Conservation (phyloP, 2,329 filamentous ascomycete species). For the Hysterium pulicare region DNA sequence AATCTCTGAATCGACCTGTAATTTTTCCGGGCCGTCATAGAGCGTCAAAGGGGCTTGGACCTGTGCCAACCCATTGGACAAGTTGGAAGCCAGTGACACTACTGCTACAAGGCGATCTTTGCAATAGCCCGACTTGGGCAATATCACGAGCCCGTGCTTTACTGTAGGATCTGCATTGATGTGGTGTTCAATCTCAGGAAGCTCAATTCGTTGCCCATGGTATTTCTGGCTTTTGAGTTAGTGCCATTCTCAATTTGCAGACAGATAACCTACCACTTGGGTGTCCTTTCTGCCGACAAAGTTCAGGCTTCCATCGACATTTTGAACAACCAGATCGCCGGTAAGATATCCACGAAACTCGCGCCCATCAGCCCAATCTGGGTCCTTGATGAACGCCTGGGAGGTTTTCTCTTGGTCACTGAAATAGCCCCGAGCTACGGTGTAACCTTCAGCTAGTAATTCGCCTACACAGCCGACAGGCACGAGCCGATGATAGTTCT, state of each 20-base stretch:
- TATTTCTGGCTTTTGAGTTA: constrained; percentile 25
- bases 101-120: constrained; percentile 34
- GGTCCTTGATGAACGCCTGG: constrained; percentile 33
- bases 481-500: constrained; percentile 16
- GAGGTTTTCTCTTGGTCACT: constrained; percentile 35
- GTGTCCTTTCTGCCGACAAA: constrained; percentile 37
- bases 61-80: no score
- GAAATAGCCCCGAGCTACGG: constrained; percentile 38
- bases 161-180: constrained; percentile 14
- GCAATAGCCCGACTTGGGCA: constrained; percentile 29
- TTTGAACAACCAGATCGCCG: constrained; percentile 26
- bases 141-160: constrained; percentile 8
- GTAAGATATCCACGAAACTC: constrained; percentile 19
- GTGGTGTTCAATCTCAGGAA: constrained; percentile 38
- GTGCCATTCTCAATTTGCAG: no score
- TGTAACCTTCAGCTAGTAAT: constrained; percentile 59
- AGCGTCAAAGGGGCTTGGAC: constrained; percentile 20
- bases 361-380: constrained; percentile 34
- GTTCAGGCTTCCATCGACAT: constrained; percentile 31
- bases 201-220: constrained; percentile 39
- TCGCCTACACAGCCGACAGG: constrained; percentile 46
- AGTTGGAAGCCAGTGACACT: constrained; percentile 9
- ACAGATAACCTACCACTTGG: constrained; percentile 32
- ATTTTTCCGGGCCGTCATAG: constrained; percentile 12
- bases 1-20: constrained; percentile 4